These are phyloP conservation scores for Rhodocollybia butyracea DNA, from an alignment of 768 basidiomycete species.

Conservation along the genomic window DNA sequence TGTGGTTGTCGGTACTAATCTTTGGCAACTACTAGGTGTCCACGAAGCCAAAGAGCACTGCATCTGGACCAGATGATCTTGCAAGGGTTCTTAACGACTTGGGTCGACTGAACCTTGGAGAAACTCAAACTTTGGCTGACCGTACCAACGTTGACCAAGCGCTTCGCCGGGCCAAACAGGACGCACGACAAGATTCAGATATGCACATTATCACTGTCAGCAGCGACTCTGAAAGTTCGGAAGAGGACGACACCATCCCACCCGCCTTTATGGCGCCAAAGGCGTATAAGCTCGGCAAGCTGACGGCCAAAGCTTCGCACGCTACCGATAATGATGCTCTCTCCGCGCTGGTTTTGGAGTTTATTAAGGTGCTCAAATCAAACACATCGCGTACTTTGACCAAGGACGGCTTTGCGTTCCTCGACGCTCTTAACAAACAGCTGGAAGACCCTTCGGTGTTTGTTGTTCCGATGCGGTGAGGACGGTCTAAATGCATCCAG, in stretches of 20 bases:
- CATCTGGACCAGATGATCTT: constrained; percentile 42
- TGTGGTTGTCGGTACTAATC: constrained; percentile 8
- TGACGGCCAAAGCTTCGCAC: constrained; percentile 39
- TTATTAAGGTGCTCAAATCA: constrained; percentile 57
- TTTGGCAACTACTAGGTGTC: constrained; percentile 20
- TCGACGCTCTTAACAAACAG: constrained; percentile 69
- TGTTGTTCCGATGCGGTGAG: constrained; percentile 50
- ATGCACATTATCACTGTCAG: constrained; percentile 45
- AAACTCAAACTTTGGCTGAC: constrained; percentile 48
- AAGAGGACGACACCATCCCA: constrained; percentile 13
- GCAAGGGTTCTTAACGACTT: constrained; percentile 57
- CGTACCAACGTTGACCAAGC: constrained; percentile 44
- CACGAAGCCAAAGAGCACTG: constrained; percentile 28
- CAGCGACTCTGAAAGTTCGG: constrained; percentile 27
- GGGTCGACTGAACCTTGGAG: constrained; percentile 55
- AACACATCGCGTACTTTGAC: constrained; percentile 66
- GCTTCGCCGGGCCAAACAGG: constrained; percentile 29
- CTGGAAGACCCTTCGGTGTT: constrained; percentile 66
- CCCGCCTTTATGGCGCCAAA: constrained; percentile 41
- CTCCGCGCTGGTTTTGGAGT: constrained; percentile 53
- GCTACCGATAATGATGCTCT: constrained; percentile 57
- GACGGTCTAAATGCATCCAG: constrained; percentile 13
- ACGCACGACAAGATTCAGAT: constrained; percentile 22
- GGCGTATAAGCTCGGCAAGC: constrained; percentile 46
- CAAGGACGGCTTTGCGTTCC: constrained; percentile 66